Evolutionary conservation across 2,329 filamentous ascomycete genomes (phyloP).

Genomic region (Curvularia verruculosa): DNA sequence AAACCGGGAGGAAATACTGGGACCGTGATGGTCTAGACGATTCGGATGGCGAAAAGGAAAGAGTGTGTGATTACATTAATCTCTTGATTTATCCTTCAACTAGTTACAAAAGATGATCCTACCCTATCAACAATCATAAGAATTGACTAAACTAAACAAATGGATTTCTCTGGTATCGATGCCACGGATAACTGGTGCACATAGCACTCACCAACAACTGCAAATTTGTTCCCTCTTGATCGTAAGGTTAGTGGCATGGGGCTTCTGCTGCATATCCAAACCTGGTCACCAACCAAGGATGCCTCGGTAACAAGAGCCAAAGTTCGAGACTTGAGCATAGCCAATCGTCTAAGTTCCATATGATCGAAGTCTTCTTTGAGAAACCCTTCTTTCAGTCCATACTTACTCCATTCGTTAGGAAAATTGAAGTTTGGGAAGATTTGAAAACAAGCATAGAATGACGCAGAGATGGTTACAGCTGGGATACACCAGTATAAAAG

Average conservation of each 20-base stretch:
- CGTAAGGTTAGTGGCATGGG: background rate
- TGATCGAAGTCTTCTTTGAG: background rate
- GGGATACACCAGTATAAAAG: background rate
- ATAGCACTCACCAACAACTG: background rate
- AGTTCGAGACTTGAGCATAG: background rate
- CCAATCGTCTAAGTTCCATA: background rate
- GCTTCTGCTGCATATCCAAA: background rate
- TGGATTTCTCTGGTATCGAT: background rate
- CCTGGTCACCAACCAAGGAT: background rate
- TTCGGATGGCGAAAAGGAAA: no score
- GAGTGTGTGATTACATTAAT: no score
- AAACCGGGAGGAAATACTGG: no score
- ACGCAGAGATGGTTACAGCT: background rate
- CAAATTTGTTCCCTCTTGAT: background rate
- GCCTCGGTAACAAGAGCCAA: background rate
- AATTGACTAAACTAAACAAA: background rate
- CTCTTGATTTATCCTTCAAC: no score
- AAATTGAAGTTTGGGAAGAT: background rate
- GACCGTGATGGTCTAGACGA: no score
- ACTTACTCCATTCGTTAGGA: background rate
- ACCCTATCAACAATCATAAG: background rate
- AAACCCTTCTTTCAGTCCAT: background rate
- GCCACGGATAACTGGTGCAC: background rate
- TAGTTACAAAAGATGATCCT: no score
- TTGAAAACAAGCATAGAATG: background rate